Conservation (phyloP, 2,329 filamentous ascomycete species). For the Ophiostoma ulmi region DNA sequence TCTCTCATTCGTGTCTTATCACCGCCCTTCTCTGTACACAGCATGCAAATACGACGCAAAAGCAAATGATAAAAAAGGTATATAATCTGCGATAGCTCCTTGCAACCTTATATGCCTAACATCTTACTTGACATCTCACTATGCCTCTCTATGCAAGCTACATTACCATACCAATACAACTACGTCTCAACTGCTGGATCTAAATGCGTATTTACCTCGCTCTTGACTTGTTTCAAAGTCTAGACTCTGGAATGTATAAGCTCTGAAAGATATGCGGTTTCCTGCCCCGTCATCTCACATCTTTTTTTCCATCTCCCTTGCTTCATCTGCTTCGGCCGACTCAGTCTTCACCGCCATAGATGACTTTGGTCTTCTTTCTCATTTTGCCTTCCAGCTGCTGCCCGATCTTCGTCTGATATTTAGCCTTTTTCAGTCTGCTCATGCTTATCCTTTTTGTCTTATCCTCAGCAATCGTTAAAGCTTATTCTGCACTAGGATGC, state of each 20-base stretch:
- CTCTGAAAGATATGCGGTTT: neutral
- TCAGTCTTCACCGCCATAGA: neutral
- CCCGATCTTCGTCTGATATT: neutral
- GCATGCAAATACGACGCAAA: constrained; percentile 8
- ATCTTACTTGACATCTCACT: no score
- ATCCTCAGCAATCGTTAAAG: neutral
- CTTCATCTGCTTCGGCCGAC: neutral
- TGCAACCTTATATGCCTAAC: neutral
- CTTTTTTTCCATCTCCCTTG: neutral
- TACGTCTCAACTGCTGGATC: no score
- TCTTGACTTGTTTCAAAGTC: neutral
- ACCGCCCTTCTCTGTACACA: neutral
- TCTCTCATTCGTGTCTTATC: neutral
- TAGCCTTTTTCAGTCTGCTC: neutral
- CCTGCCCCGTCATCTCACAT: neutral
- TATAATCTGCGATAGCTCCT: neutral
- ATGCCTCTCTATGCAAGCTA: no score
- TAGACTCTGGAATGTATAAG: neutral
- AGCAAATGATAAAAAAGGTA: neutral
- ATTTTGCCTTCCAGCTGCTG: neutral
- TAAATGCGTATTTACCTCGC: no score
- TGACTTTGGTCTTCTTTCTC: neutral
- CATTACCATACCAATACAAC: no score
- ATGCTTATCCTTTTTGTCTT: neutral
- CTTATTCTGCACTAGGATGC: neutral